Evolutionary conservation across 208 protist genomes (phyloP).

Genomic region (Leishmania tropica): DNA sequence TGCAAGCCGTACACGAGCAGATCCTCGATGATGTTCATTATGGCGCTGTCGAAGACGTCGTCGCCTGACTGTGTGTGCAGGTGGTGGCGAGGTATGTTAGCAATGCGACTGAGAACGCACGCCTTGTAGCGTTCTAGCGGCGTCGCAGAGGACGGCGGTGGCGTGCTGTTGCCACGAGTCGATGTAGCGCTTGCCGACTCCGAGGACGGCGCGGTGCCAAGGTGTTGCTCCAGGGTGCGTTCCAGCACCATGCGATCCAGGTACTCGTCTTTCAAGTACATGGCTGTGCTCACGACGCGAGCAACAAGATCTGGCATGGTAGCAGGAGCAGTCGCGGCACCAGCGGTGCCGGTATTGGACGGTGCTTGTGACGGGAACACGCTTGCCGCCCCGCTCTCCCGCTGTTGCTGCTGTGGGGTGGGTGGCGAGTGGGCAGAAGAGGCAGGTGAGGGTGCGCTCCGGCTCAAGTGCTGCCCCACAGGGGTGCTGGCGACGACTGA

Average conservation of each 20-base stretch:
- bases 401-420: background rate
- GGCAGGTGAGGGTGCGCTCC: background rate
- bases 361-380: background rate
- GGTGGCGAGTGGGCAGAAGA: constrained; percentile 2
- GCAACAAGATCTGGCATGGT: constrained; percentile 64
- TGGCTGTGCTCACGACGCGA: constrained; percentile 58
- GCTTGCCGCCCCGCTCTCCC: background rate
- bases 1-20: constrained; percentile 44
- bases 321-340: background rate
- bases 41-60: constrained; percentile 58
- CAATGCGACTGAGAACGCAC: constrained; percentile 34
- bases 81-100: constrained; percentile 31
- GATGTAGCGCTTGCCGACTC: background rate
- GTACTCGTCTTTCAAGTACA: constrained; percentile 89
- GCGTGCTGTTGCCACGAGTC: background rate
- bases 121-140: constrained; percentile 26
- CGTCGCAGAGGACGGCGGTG: background rate
- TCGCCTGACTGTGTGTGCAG: constrained; percentile 75
- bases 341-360: background rate
- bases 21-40: constrained; percentile 81
- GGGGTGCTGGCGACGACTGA: constrained; percentile 1
- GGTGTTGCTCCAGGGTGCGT: constrained; percentile 34
- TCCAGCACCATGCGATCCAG: constrained; percentile 84
- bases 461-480: background rate
- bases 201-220: constrained; percentile 8